A percentile compares a stretch with the other conserved stretches of the same genome.
Conservation (phyloP, 495 filamentous ascomycete genomes). For the Hypoxylon crocopeplum region DNA sequence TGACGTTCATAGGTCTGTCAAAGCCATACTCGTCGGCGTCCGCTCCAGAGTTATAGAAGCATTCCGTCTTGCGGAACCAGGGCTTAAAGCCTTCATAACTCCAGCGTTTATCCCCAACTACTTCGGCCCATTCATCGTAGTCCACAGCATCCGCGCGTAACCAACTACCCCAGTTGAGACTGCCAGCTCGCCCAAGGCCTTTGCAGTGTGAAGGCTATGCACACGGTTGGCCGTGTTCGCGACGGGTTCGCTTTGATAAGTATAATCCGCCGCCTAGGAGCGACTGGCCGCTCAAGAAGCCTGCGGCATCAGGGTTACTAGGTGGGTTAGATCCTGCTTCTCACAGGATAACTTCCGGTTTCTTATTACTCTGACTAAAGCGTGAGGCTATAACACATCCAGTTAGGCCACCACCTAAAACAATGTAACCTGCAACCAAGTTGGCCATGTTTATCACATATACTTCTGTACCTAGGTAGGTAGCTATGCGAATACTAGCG, state of each 20-base stretch:
- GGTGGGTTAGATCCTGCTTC: conserved; percentile 27
- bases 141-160: conserved; percentile 45
- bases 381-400: conserved; percentile 44
- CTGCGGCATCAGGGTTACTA: conserved; percentile 15
- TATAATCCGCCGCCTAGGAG: conserved; percentile 43
- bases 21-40: conserved; percentile 38
- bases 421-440: conserved; percentile 39
- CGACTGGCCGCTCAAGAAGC: conserved; percentile 14
- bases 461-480: too few species aligned
- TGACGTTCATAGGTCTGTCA: conserved; percentile 42
- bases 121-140: conserved; percentile 50
- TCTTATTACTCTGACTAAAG: conserved; percentile 19
- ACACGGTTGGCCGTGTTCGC: conserved; percentile 32
- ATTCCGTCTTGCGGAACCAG: conserved; percentile 41
- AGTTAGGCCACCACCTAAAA: conserved; percentile 46
- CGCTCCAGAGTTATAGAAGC: conserved; percentile 15
- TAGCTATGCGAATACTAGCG: too few species aligned
- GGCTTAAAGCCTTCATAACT: conserved; percentile 45
- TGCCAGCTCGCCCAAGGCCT: conserved; percentile 43
- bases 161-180: conserved; percentile 48
- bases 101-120: conserved; percentile 47
- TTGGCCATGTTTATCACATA: too few species aligned
- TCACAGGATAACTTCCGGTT: conserved; percentile 18
- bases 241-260: conserved; percentile 43
- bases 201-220: conserved; percentile 42